These are phyloP conservation scores for Wickerhamomyces bisporus DNA, from an alignment of 805 yeast genomes.

Conservation along the genomic window DNA sequence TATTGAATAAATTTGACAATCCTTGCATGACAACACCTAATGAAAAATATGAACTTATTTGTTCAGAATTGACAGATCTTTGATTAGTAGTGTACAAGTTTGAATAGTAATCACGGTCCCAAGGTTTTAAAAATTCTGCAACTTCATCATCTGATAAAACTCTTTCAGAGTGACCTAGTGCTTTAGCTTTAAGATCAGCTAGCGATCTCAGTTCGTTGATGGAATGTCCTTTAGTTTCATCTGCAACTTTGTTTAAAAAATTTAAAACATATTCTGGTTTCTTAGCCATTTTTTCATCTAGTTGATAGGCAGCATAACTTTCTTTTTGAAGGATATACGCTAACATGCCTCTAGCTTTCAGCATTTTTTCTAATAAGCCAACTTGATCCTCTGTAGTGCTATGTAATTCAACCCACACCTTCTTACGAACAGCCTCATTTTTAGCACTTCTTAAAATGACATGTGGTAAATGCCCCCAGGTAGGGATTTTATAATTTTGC, in stretches of 20 bases:
- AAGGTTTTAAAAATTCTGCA: conserved; percentile 57
- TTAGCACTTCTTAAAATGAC: conserved; percentile 56
- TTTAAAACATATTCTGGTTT: conserved; percentile 68
- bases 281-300: conserved; percentile 87
- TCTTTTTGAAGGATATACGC: conserved; percentile 68
- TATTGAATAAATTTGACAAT: conserved; percentile 60
- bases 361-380: conserved; percentile 47
- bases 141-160: conserved; percentile 34
- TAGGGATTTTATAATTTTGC: conserved; percentile 44
- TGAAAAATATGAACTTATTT: conserved; percentile 69
- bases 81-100: conserved; percentile 27
- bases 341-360: conserved; percentile 61
- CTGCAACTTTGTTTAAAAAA: conserved; percentile 58
- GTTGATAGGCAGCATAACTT: conserved; percentile 73
- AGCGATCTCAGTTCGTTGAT: conserved; percentile 50
- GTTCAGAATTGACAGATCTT: conserved; percentile 34
- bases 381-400: conserved; percentile 62
- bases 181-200: conserved; percentile 32
- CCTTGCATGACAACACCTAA: conserved; percentile 86
- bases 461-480: conserved; percentile 61
- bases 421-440: conserved; percentile 51
- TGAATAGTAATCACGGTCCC: conserved; percentile 81
- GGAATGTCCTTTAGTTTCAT: conserved; percentile 48
- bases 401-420: conserved; percentile 73
- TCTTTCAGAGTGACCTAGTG: conserved; percentile 17